phyloP scores from a whole-genome alignment of 2,329 filamentous ascomycete genomes.

The Aspergillus fijiensis region DNA sequence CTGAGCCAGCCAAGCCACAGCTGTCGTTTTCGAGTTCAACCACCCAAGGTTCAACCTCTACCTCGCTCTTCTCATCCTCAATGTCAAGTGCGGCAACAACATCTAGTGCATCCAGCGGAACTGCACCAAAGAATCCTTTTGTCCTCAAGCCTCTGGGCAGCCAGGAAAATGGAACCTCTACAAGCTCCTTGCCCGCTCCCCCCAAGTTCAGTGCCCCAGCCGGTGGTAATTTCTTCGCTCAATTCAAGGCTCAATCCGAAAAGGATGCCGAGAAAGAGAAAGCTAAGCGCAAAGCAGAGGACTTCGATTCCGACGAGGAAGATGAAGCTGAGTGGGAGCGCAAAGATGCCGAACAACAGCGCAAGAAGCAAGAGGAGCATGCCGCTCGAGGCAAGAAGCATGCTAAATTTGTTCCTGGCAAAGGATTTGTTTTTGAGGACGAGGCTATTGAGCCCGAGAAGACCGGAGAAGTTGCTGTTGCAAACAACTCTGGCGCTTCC shows the following conservation, averaged over 20 bases:
- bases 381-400: slow-evolving; percentile 38
- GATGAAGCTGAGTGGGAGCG: slow-evolving; percentile 52
- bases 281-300: slow-evolving; percentile 51
- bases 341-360: slow-evolving; percentile 47
- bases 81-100: slow-evolving; percentile 15
- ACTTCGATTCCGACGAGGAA: slow-evolving; percentile 54
- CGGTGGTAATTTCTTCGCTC: slow-evolving; percentile 40
- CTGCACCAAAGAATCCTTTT: slow-evolving; percentile 21
- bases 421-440: slow-evolving; percentile 36
- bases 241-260: slow-evolving; percentile 43
- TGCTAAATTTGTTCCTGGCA: slow-evolving; percentile 31
- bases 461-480: slow-evolving; percentile 17
- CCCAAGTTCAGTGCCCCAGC: slow-evolving; percentile 37
- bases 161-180: slow-evolving; percentile 8
- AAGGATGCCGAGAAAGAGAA: slow-evolving; percentile 45
- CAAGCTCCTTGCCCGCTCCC: slow-evolving; percentile 21
- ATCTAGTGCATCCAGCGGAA: slow-evolving; percentile 11
- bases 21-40: slow-evolving; percentile 16
- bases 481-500: slow-evolving; percentile 19
- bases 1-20: slow-evolving; percentile 23
- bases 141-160: slow-evolving; percentile 20
- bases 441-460: slow-evolving; percentile 21
- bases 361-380: slow-evolving; percentile 45
- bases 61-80: slow-evolving; percentile 14
- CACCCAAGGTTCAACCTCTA: slow-evolving; percentile 12